Conservation (phyloP, 352 stramenopile genomes). For the Thalassiosira livingstoniorum region DNA sequence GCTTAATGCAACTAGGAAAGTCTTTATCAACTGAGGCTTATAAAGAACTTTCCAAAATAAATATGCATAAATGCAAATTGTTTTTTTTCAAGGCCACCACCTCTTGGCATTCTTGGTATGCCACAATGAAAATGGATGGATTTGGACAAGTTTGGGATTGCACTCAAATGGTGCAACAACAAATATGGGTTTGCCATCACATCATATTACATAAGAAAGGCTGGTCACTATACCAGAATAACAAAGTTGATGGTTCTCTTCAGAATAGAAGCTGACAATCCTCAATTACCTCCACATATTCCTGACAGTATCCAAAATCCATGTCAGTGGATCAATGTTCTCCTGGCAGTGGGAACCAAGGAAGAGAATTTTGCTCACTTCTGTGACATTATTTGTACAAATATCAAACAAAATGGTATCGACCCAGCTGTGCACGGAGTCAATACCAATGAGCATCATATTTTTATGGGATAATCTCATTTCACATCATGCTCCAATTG, state of each 20-base stretch:
- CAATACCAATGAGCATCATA: constrained; percentile 5
- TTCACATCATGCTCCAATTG: constrained; percentile 16
- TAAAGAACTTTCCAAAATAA: not conserved
- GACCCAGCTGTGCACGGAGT: not conserved
- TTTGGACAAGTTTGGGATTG: constrained; percentile 29
- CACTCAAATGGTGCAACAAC: constrained; percentile 9
- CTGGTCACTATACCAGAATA: constrained; percentile 17
- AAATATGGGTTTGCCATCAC: not conserved
- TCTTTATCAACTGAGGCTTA: constrained; percentile 4
- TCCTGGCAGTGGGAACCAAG: not conserved
- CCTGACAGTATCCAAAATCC: not conserved
- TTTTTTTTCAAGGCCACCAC: constrained; percentile 5
- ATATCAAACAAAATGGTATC: constrained; percentile 24
- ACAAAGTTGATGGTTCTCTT: constrained; percentile 24
- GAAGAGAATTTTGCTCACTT: constrained; percentile 5
- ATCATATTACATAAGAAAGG: constrained; percentile 5
- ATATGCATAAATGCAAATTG: not conserved
- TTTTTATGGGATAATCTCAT: constrained; percentile 31
- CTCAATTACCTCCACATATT: not conserved
- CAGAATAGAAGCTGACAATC: constrained; percentile 6
- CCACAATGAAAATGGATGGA: constrained; percentile 21
- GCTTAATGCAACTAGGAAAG: not conserved
- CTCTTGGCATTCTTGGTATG: constrained; percentile 9
- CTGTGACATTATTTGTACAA: constrained; percentile 19
- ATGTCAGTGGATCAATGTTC: not conserved